Percentiles rank a stretch among this genome's conserved stretches.
phyloP scores from a whole-genome alignment of 2,329 filamentous ascomycete species.

The Paecilomyces dactylethromorphus region DNA sequence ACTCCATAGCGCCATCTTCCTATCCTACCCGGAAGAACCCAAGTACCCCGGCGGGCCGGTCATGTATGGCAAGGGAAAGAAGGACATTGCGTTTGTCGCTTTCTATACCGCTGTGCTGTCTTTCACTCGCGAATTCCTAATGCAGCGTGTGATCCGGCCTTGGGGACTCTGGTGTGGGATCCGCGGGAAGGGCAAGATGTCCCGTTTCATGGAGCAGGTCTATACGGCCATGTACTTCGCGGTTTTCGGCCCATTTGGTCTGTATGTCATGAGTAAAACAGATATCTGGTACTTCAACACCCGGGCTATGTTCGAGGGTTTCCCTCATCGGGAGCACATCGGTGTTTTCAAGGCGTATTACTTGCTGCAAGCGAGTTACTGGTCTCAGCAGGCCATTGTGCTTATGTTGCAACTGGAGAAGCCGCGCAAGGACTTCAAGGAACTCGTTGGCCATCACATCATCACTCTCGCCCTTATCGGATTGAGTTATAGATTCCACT shows the following conservation, averaged over 20 bases:
- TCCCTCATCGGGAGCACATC: constrained; percentile 76
- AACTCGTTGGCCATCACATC: constrained; percentile 85
- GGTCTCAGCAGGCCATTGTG: constrained; percentile 90
- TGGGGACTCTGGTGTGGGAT: constrained; percentile 66
- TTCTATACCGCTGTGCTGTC: constrained; percentile 88
- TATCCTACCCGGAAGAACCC: constrained; percentile 73
- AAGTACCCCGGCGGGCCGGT: constrained; percentile 41
- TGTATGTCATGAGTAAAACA: constrained; percentile 88
- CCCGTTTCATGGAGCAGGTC: constrained; percentile 91
- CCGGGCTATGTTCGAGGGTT: constrained; percentile 78
- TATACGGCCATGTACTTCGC: constrained; percentile 91
- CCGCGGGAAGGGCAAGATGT: constrained; percentile 67
- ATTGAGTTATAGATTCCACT: constrained; percentile 90
- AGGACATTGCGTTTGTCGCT: constrained; percentile 77
- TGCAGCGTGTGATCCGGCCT: constrained; percentile 81
- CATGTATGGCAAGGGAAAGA: constrained; percentile 83
- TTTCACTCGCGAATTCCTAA: constrained; percentile 92
- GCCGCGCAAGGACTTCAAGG: constrained; percentile 89
- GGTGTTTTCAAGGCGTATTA: constrained; percentile 91
- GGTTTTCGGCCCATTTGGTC: constrained; percentile 71
- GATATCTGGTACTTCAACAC: constrained; percentile 96
- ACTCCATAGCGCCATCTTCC: constrained; percentile 74
- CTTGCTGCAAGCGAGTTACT: constrained; percentile 88
- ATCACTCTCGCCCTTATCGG: constrained; percentile 79
- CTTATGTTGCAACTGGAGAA: constrained; percentile 83